phyloP scores from a whole-genome alignment of 2,329 filamentous ascomycete species.

The Neonectria sp. region DNA sequence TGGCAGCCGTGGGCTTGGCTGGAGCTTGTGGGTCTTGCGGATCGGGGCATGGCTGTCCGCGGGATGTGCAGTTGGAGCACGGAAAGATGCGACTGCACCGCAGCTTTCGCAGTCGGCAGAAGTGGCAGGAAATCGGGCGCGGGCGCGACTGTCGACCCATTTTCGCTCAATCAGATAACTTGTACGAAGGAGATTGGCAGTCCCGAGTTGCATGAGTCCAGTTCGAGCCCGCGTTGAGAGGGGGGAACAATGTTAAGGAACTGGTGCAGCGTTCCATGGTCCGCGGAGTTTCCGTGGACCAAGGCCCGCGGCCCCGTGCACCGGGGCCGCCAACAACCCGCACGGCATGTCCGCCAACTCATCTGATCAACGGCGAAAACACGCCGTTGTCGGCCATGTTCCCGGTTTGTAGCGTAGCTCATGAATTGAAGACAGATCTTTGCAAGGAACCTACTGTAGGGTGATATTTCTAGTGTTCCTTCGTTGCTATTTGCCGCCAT shows the following conservation, averaged over 20 bases:
- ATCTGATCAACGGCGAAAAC: neutral
- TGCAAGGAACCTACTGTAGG: neutral
- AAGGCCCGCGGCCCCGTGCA: slow-evolving; percentile 34
- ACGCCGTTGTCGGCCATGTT: neutral
- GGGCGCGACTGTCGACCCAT: slow-evolving; percentile 54
- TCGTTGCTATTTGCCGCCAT: neutral
- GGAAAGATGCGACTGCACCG: slow-evolving; percentile 56
- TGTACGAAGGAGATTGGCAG: slow-evolving; percentile 5
- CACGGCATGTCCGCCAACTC: slow-evolving; percentile 2
- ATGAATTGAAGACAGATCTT: neutral
- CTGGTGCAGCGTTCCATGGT: slow-evolving; percentile 13
- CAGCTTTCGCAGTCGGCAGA: slow-evolving; percentile 54
- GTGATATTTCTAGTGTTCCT: neutral
- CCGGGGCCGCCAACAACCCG: slow-evolving; percentile 23
- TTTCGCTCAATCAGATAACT: neutral
- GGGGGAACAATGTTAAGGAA: slow-evolving; percentile 32
- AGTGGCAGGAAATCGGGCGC: slow-evolving; percentile 53
- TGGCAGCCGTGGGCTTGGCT: slow-evolving; percentile 32
- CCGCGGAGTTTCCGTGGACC: slow-evolving; percentile 46
- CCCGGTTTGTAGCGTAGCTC: neutral
- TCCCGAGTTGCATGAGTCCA: neutral
- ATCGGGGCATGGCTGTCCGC: slow-evolving; percentile 52
- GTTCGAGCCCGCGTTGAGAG: slow-evolving; percentile 10
- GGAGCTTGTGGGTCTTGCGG: slow-evolving; percentile 42
- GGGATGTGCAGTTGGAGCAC: slow-evolving; percentile 55